Evolutionary conservation across 2,329 filamentous ascomycete species (phyloP), one percentile per base, ranked within the genome.

Genomic region (Botrytis tulipae): DNA sequence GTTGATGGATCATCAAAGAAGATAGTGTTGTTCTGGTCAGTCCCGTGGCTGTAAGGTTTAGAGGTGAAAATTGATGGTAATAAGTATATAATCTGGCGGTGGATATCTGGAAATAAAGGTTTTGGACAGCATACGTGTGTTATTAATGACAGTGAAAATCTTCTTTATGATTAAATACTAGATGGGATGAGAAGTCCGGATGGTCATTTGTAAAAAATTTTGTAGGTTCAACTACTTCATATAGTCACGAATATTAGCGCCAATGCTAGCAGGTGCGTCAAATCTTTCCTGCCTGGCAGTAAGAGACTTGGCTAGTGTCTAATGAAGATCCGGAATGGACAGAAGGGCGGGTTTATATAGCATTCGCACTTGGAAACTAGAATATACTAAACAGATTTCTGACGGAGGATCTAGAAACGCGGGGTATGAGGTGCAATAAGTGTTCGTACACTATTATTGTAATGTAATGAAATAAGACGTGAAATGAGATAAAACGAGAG

Each of bases 81-180:
- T n/a, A 12, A 51, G 0, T 4, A 4, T 51, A 51, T 51, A 0
- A n/a, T 51, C 4, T 51, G 46, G 22, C 4, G 46, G 22, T 51
- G 12, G 46, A 16, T n/a, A 51, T n/a, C 12, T 16, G 0, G 48
- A 5, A 3, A 16, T 3, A n/a, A 14, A n/a, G 10, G 3, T 1
- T n/a, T 14, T 3, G 1, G 25, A 51, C 5, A 16, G 9, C 48
- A n/a, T 40, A 16, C 16, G n/a, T 7, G 0, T 32, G 32, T 32
- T 32, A 51, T n/a, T n/a, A 3, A 51, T 16, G 25, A n/a, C 25
- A 51, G 12, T n/a, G 46, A 10, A 6, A 25, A 25, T 10, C 3
- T 4, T 22, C 18, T 48, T 25, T 46, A 9, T 1, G 46, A 48
- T 22, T 22, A 4, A 7, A 25, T 48, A 48, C 3, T 25, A 25